phyloP scores from a whole-genome alignment of 1,284 basidiomycete species.

The Cystobasidium pallidum region DNA sequence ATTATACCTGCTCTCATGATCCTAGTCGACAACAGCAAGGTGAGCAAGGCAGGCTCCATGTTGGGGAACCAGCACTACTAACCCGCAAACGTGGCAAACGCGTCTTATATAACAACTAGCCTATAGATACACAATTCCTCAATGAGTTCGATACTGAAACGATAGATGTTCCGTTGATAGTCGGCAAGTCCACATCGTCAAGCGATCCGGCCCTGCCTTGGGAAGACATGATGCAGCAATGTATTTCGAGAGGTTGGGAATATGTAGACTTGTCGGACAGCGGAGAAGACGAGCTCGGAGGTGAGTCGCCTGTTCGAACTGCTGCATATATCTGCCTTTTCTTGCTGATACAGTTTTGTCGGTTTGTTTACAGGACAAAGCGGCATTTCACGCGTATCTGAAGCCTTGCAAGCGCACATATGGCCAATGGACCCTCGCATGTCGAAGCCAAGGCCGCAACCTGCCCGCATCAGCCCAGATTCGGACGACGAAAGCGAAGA shows the following conservation, averaged over 20 bases:
- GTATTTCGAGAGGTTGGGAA: slow-evolving; percentile 33
- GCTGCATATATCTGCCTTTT: background rate
- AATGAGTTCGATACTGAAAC: slow-evolving; percentile 9
- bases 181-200: slow-evolving; percentile 5
- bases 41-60: background rate
- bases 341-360: background rate
- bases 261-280: slow-evolving; percentile 25
- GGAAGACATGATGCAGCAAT: slow-evolving; percentile 38
- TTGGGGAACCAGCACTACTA: background rate
- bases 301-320: background rate
- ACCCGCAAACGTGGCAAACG: background rate
- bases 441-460: background rate
- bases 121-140: slow-evolving; percentile 11
- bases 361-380: slow-evolving; percentile 33
- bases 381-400: slow-evolving; percentile 31
- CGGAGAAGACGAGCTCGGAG: slow-evolving; percentile 32
- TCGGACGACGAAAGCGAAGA: slow-evolving; percentile 1
- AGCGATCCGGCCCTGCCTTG: background rate
- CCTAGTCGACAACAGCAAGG: slow-evolving; percentile 39
- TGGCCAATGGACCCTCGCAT: slow-evolving; percentile 28
- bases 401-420: slow-evolving; percentile 43
- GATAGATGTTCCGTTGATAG: slow-evolving; percentile 36
- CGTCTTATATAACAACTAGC: background rate
- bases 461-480: background rate
- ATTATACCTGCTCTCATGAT: slow-evolving; percentile 24